Base-by-base conservation (phyloP, 192 early-diverging fungal species). In the Gaertneriomyces sp. region DNA sequence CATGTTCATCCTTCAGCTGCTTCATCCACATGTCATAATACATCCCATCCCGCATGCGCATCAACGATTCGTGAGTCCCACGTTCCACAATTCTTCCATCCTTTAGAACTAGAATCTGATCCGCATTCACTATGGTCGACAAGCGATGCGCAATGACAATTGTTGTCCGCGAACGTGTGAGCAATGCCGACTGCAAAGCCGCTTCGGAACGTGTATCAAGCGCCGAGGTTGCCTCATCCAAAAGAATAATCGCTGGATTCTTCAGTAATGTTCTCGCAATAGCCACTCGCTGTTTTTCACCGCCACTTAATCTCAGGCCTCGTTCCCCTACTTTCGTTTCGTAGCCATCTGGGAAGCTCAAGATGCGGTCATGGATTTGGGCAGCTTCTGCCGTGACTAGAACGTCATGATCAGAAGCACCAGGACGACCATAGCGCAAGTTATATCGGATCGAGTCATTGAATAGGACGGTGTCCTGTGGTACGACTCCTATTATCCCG, bases 11-110 rank as follows among this genome's bases (percentile, higher is more conserved):
- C 6, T 80, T 71, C 44, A 90, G 77, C 82, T 98, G 93, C 69
- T 91, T 90, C 67, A 89, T 87, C 95, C 93, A 95, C 93, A 95
- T 94, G 60, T 90, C 88, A 64, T 82, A 92, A 66, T 98, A 95
- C 4, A 90, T 79, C 4, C 89, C 90, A 14, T 75, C 66, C 56
- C 72, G 51, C 51, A 61, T 53, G 3, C 58, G 57, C 66, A 68
- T 68, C 1, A 68, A 51, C 11, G 57, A 17, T 52, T 68, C 66
- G 53, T 68, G 66, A n/a, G 56, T 68, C 0, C 66, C 66, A 6
- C 66, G 42, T 72, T 94, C 90, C 6, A 93, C 89, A 50, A 94
- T 84, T 25, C 71, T 64, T 5, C 93, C 92, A 53, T 93, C 88
- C 58, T 92, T 87, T 57, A 95, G 79, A 40, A 93, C 92, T 10